Evolutionary conservation across 305 asterid genomes (phyloP), one percentile per base, ranked within the genome.

Genomic region (Fraxinus albicans): DNA sequence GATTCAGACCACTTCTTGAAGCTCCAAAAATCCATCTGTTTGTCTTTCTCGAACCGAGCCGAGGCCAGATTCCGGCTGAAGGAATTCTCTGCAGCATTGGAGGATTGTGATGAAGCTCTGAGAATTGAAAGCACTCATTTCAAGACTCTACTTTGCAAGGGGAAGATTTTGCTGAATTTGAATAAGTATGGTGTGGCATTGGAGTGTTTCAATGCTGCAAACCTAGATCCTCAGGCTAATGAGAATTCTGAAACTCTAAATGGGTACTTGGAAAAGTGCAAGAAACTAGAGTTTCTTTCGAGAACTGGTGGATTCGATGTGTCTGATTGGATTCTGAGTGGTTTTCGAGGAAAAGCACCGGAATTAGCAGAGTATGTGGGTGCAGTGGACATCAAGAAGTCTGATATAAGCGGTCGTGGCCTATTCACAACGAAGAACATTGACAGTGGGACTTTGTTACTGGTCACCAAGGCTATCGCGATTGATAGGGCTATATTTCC

Each of bases 401-500:
- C 98, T 21, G 93, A 84, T 38, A 88, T 93, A 35, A 92, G 93
- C 77, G 97, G 97, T 79, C 93, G 97, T 4, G 99, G 98, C 2
- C 12, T 94, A 15, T 94, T 93, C 53, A 91, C 89, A 0, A 94
- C 95, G 2, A 95, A 86, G 91, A 91, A 90, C 81, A 73, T 90
- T 27, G 97, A 95, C 5, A 58, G 86, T 47, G 99, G 97, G 84
- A 83, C 83, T 19, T 38, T 94, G 81, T 36, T 94, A 83, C 34
- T 94, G 50, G 95, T 90, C 70, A 94, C 94, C 25, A 91, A 87
- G 81, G 98, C 96, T 12, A 83, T 92, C 78, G 96, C 98, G 0
- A 89, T 88, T 36, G 97, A 92, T 79, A 87, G 99, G 81, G 97
- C 94, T 15, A 93, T 95, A 86, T 84, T 92, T 84, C 90, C 97